Conservation (phyloP, 225 moss, liverwort and hornwort genomes). For the Pleurozium schreberi region DNA sequence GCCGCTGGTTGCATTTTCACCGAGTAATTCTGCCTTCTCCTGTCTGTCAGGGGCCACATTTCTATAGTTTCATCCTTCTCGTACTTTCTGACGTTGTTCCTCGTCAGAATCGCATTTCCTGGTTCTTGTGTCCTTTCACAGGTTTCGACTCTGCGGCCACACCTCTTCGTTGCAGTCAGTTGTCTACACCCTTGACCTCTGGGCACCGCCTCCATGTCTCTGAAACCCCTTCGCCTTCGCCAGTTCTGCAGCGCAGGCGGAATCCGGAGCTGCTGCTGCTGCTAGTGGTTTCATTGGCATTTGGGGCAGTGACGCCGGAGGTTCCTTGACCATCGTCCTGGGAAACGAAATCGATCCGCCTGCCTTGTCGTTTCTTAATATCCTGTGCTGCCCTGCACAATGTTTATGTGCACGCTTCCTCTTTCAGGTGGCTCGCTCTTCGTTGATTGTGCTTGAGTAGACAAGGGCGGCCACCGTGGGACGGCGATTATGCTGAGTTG, state of each 20-base stretch:
- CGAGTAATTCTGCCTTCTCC: neutral
- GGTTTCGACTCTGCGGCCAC: neutral
- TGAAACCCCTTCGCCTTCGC: neutral
- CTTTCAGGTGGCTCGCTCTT: neutral
- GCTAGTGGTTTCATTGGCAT: neutral
- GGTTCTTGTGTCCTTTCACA: neutral
- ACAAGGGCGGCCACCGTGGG: neutral
- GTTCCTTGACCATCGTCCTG: neutral
- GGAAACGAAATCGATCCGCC: neutral
- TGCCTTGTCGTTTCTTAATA: neutral
- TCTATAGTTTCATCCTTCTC: neutral
- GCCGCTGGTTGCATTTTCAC: neutral
- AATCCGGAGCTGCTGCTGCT: neutral
- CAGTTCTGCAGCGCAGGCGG: neutral
- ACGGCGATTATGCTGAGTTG: neutral
- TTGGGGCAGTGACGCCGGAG: neutral
- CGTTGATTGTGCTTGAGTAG: neutral
- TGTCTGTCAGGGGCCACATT: neutral
- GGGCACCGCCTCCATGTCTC: neutral
- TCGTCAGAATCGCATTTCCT: slow-evolving; percentile 16
- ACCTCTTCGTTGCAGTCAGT: neutral
- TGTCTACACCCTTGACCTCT: neutral
- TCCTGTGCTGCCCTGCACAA: neutral
- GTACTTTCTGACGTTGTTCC: slow-evolving; percentile 5
- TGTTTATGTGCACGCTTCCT: slow-evolving; percentile 1